Percentiles rank a stretch among this genome's conserved stretches.
Evolutionary conservation across 2,329 filamentous ascomycete genomes (phyloP).

Genomic region (Beauveria scarabaeidicola): DNA sequence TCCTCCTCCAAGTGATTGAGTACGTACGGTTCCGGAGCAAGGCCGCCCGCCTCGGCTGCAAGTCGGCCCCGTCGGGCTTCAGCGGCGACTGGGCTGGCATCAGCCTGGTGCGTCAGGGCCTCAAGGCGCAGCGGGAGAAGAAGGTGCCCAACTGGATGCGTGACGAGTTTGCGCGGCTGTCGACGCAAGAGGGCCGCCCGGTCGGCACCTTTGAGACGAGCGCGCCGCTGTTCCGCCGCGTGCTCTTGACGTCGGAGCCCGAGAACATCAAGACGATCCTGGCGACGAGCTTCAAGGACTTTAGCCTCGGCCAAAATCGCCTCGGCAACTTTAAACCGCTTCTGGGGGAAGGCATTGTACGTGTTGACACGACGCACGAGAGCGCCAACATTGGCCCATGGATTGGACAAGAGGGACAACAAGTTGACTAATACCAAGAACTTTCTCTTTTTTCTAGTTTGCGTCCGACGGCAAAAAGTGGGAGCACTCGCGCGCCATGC

Average conservation of each 20-base stretch:
- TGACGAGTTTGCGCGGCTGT: slow-evolving; percentile 2
- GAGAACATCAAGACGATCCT: slow-evolving; percentile 22
- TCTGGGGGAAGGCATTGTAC: slow-evolving; percentile 33
- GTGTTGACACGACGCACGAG: background rate
- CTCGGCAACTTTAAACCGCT: slow-evolving; percentile 26
- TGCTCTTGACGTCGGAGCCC: slow-evolving; percentile 18
- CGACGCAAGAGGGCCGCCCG: slow-evolving; percentile 11
- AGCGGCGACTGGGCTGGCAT: slow-evolving; percentile 15
- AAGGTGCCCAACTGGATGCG: slow-evolving; percentile 13
- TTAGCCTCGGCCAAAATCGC: slow-evolving; percentile 17
- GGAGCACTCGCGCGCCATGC: slow-evolving; percentile 29
- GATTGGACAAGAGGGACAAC: background rate
- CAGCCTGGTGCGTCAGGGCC: slow-evolving; percentile 6
- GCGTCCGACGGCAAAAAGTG: slow-evolving; percentile 27
- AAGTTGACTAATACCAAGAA: background rate
- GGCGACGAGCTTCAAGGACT: slow-evolving; percentile 20
- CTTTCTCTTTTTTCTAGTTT: slow-evolving; percentile 19
- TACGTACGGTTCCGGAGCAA: background rate
- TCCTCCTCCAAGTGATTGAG: background rate
- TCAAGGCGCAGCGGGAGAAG: slow-evolving; percentile 14
- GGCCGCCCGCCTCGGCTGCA: slow-evolving; percentile 14
- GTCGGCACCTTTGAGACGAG: slow-evolving; percentile 15
- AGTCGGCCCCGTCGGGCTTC: slow-evolving; percentile 8
- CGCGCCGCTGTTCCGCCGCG: slow-evolving; percentile 15
- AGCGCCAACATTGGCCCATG: background rate